These are phyloP conservation scores for Colletotrichum sp. DNA, from an alignment of 2,329 filamentous ascomycete genomes.

Conservation along the genomic window DNA sequence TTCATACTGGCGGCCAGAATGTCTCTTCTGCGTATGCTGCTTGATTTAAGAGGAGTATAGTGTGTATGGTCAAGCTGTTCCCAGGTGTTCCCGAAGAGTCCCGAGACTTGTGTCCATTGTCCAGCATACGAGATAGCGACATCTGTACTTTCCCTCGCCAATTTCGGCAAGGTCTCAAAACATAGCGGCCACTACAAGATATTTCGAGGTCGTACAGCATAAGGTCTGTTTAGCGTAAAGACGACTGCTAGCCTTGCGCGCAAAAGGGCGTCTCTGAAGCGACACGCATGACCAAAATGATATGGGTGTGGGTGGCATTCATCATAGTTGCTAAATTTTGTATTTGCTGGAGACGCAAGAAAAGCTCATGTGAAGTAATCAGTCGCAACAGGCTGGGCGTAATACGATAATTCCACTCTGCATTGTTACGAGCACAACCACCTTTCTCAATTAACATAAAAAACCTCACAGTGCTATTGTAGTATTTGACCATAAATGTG, in stretches of 20 bases:
- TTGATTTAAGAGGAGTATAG: not conserved
- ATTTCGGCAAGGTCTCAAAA: not conserved
- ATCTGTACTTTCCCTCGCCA: not conserved
- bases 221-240: accelerated
- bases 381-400: not conserved
- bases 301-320: not conserved
- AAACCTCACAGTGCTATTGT: no score
- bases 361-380: not conserved
- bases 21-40: not conserved
- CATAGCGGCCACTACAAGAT: not conserved
- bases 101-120: not conserved
- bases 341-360: not conserved
- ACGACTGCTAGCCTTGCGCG: not conserved
- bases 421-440: not conserved
- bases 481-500: no score
- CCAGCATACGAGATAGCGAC: not conserved
- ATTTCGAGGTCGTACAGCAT: not conserved
- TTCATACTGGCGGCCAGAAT: not conserved
- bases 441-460: no score
- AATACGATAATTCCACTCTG: not conserved
- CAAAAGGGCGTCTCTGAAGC: not conserved
- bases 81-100: no score
- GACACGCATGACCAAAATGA: not conserved
- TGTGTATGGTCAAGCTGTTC: not conserved
- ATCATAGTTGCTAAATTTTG: not conserved